These are phyloP conservation scores for Trichoderma semiorbis DNA, from an alignment of 2,329 filamentous ascomycete species.

Conservation along the genomic window DNA sequence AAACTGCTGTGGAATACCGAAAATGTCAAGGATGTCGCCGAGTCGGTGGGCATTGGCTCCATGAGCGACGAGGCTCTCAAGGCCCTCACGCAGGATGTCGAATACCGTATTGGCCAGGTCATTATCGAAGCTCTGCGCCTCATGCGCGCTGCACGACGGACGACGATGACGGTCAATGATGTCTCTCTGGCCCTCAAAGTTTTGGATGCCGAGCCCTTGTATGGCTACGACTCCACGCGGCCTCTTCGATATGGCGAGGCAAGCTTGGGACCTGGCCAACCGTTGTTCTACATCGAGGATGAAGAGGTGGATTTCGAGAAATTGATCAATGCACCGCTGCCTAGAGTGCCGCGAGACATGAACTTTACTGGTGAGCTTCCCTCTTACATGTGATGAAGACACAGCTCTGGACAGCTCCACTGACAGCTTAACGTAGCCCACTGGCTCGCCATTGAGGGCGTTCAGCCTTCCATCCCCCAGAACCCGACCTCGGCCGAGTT, in stretches of 20 bases:
- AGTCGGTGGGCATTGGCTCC: constrained; percentile 83
- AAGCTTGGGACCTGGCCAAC: constrained; percentile 87
- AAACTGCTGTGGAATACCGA: constrained; percentile 88
- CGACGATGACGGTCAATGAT: constrained; percentile 83
- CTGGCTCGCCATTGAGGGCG: constrained; percentile 96
- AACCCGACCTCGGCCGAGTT: constrained; percentile 88
- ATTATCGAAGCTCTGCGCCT: constrained; percentile 92
- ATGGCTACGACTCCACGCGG: constrained; percentile 91
- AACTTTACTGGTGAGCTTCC: constrained; percentile 74
- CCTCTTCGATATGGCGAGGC: constrained; percentile 91
- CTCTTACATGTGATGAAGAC: neutral
- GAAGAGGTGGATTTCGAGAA: constrained; percentile 99
- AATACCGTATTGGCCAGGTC: constrained; percentile 91
- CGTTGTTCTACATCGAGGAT: constrained; percentile 95
- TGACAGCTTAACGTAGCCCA: constrained; percentile 58
- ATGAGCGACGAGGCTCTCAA: constrained; percentile 84
- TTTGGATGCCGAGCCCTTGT: constrained; percentile 89
- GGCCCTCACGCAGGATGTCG: constrained; percentile 86
- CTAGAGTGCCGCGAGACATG: constrained; percentile 90
- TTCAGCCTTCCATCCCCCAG: constrained; percentile 93
- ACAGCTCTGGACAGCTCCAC: neutral
- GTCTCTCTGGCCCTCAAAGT: constrained; percentile 80
- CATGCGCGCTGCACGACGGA: constrained; percentile 88
- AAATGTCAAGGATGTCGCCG: constrained; percentile 91
- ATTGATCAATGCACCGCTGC: constrained; percentile 91